Evolutionary conservation across 192 early-diverging fungal genomes (phyloP).

Genomic region (Dimargaris xerosporica): DNA sequence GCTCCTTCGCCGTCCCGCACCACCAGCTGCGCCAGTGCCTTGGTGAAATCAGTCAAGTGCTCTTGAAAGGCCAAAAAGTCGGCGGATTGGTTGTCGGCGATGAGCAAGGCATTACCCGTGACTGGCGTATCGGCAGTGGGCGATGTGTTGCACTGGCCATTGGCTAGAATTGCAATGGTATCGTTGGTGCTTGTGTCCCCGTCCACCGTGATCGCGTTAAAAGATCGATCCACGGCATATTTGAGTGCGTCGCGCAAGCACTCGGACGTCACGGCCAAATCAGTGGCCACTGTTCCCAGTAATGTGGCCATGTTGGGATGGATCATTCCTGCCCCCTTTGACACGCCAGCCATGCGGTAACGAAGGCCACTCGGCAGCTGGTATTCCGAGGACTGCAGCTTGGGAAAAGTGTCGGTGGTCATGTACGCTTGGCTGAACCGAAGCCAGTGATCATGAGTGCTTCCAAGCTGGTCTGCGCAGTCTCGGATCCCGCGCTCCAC

Average conservation of each 20-base stretch:
- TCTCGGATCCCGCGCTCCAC: slow-evolving; percentile 51
- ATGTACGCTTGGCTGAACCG: slow-evolving; percentile 73
- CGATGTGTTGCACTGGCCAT: slow-evolving; percentile 37
- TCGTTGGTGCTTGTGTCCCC: slow-evolving; percentile 97
- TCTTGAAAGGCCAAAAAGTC: slow-evolving; percentile 55
- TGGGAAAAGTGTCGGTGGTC: slow-evolving; percentile 98
- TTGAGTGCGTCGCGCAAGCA: slow-evolving; percentile 55
- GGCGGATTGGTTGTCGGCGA: slow-evolving; percentile 12
- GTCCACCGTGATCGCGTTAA: slow-evolving; percentile 91
- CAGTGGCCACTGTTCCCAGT: slow-evolving; percentile 75
- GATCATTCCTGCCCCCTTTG: slow-evolving; percentile 97
- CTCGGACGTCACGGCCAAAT: slow-evolving; percentile 45
- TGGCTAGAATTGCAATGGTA: slow-evolving; percentile 78
- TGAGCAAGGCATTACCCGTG: neutral
- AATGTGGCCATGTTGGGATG: slow-evolving; percentile 98
- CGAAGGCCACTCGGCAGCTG: slow-evolving; percentile 27
- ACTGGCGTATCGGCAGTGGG: neutral
- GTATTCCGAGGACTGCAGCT: slow-evolving; percentile 51
- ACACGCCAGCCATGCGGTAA: slow-evolving; percentile 83
- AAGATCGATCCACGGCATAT: slow-evolving; percentile 76
- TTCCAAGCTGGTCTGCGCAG: slow-evolving; percentile 25
- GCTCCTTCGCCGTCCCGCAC: slow-evolving; percentile 96
- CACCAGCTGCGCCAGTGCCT: slow-evolving; percentile 74
- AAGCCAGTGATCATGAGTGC: slow-evolving; percentile 60
- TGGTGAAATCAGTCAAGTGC: slow-evolving; percentile 65